Base-by-base conservation (phyloP, 2,329 filamentous ascomycete species). In the Metarhizium rileyi region DNA sequence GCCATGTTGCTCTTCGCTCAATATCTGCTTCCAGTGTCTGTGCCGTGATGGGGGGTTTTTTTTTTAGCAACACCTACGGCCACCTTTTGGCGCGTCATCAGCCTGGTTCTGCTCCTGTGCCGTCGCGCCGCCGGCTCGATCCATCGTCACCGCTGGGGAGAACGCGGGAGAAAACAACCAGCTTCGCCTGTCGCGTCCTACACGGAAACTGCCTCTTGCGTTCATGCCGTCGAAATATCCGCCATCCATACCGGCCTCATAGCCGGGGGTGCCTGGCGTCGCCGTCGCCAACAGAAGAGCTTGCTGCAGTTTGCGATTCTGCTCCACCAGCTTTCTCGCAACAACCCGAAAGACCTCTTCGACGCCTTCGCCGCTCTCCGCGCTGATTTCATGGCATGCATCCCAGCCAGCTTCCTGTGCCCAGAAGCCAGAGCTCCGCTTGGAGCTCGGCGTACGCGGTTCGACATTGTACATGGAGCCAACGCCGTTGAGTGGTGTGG, bases 381-480 rank as follows among this genome's bases (percentile, higher is more conserved):
- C 90, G 58, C 84, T 90, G 62, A 98, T 91, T 71, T 98, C 93
- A 67, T 97, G 93, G 66, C 91, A 97, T 55, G 90, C 94, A 61
- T 96, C 90, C 90, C 91, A 97, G 47, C 90, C 90, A 5, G 90
- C 83, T 63, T 96, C 90, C 65, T 93, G 87, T 22, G 85, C 89
- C 90, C 90, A 96, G 68, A 90, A 88, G 2, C 86, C 85, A 35
- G 80, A 86, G 60, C 80, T 86, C 40, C 81, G 73, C 64, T 84
- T 84, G 44, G 77, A 81, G 58, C 74, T 77, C 42, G 80, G 80
- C 54, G 75, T 81, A 49, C 78, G 73, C 12, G 78, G 77, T 56
- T 82, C 79, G 50, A 69, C 67, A 28, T 40, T 50, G 23, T 44
- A 41, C 28, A 45, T 14, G 51, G 59, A 58, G 25, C 60, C 58